Evolutionary conservation across 805 yeast species (phyloP), one percentile per base, ranked within the genome.

Genomic region (Lipomyces lipofer): DNA sequence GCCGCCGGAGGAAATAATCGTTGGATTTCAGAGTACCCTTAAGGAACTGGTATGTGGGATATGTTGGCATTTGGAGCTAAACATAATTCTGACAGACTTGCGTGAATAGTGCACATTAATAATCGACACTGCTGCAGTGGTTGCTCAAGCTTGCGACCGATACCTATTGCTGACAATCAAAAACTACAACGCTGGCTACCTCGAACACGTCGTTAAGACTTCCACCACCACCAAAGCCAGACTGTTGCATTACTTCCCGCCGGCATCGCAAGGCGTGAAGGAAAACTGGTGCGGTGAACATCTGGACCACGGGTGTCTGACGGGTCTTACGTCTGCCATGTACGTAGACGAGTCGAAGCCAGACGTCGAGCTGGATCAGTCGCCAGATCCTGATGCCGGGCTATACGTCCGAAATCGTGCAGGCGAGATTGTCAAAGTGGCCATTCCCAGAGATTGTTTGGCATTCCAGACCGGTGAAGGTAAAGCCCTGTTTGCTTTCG

Each of bases 261-360:
- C 62, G 2, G 44, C 50, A 6, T 51, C 42, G 1, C n/a, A 38
- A 5, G 58, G 52, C 0, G 52, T 44, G 7, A 69, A 67, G 12
- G 73, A 68, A 50, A 74, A 73, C 39, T 82, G 86, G 86, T 82
- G 86, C 65, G 85, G 84, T 0, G 83, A 80, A 60, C 86, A 82
- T 63, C 59, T 75, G 39, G 86, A 82, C 64, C 85, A 81, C 59
- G 78, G 82, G 4, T 80, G 85, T 63, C 67, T 82, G 21, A 82
- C 86, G 0, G 85, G 82, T 0, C 68, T 82, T 17, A 80, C 84
- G 1, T 75, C 82, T 21, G 84, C 84, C 10, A 64, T 79, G 61
- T 80, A 73, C 55, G 56, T 78, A 13, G 75, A 77, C 51, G 80
- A 78, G 51, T 10, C 22, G 17, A 10, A 39, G 22, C 24, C 59